Conservation (phyloP, 179 eudicot genomes). For the Actinidia chinensis region DNA sequence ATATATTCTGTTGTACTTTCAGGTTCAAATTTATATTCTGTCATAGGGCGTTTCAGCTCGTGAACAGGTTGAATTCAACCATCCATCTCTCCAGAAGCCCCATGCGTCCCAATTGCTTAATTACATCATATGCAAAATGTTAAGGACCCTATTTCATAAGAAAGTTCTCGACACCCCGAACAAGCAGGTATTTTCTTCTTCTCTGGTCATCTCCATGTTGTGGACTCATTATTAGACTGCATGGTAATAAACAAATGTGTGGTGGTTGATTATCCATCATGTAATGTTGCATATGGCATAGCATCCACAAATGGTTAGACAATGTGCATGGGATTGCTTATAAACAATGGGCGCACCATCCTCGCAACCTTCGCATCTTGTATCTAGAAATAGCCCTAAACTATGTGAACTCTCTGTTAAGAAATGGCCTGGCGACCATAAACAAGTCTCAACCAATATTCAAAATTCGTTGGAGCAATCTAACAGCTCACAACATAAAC, state of each 20-base stretch:
- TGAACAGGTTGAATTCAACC: not conserved
- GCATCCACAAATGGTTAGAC: not conserved
- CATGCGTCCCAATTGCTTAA: slow-evolving; percentile 14
- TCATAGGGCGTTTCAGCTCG: not conserved
- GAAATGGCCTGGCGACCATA: slow-evolving; percentile 6
- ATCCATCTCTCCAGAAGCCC: not conserved
- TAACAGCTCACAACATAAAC: slow-evolving; percentile 12
- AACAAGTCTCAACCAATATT: slow-evolving; percentile 9
- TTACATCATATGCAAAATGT: too few species aligned
- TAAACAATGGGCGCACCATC: not conserved
- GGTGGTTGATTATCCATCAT: not conserved
- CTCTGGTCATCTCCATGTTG: too few species aligned
- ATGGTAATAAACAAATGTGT: slow-evolving; percentile 4
- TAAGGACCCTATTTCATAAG: not conserved
- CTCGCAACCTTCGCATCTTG: slow-evolving; percentile 13
- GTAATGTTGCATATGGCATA: not conserved
- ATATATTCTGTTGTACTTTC: not conserved
- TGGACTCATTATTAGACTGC: not conserved
- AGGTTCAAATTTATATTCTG: not conserved
- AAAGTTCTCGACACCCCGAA: slow-evolving; percentile 9
- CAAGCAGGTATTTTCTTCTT: not conserved
- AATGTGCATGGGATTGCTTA: slow-evolving; percentile 1
- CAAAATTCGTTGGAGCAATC: slow-evolving; percentile 21
- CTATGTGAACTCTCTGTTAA: slow-evolving; percentile 9
- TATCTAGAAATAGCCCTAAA: slow-evolving; percentile 7